phyloP scores from a whole-genome alignment of 1,139 yeast species.

The Yamadazyma membranifaciens region DNA sequence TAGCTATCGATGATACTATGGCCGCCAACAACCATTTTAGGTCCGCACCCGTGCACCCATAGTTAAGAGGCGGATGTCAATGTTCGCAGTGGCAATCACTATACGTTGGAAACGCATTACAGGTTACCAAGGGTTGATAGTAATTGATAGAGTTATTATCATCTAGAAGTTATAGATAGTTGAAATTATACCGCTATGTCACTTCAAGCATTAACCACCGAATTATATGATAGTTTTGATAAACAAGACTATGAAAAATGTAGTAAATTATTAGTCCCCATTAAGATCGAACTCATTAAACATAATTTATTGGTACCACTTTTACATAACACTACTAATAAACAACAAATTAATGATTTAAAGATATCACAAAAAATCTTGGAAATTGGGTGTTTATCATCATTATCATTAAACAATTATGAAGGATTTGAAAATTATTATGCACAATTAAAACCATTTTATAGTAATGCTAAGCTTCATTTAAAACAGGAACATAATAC shows the following conservation, averaged over 20 bases:
- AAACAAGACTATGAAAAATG: constrained; percentile 61
- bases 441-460: constrained; percentile 77
- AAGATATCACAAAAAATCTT: constrained; percentile 76
- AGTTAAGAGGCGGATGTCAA: too few species aligned
- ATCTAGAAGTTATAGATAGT: too few species aligned
- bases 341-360: constrained; percentile 60
- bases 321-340: constrained; percentile 31
- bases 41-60: neutral
- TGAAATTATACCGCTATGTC: constrained; percentile 26
- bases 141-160: too few species aligned
- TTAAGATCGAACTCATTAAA: constrained; percentile 77
- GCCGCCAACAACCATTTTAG: too few species aligned
- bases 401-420: constrained; percentile 64
- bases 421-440: constrained; percentile 68
- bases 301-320: constrained; percentile 77
- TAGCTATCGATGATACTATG: too few species aligned
- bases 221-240: constrained; percentile 64
- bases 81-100: neutral
- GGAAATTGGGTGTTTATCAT: constrained; percentile 82
- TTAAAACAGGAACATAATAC: constrained; percentile 51
- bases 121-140: too few species aligned
- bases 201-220: constrained; percentile 56
- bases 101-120: neutral
- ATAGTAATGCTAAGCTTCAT: constrained; percentile 49
- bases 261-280: constrained; percentile 59